Evolutionary conservation across 305 asterid genomes (phyloP).

Genomic region (Fraxinus paxiana): DNA sequence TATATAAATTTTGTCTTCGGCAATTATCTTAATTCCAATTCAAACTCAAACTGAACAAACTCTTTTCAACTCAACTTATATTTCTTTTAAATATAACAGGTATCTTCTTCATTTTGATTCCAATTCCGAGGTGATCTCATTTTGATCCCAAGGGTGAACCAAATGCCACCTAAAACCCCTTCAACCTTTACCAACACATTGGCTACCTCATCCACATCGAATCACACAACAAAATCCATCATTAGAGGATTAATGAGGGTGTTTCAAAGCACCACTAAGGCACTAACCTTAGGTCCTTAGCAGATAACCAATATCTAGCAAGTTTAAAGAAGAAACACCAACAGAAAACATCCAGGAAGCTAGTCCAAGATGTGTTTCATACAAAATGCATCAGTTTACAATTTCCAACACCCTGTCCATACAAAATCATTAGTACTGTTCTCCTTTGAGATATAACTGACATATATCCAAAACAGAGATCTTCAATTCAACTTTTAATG

Average conservation of each 20-base stretch:
- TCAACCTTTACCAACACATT: background rate
- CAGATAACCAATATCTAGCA: background rate
- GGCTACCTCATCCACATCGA: background rate
- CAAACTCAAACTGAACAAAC: background rate
- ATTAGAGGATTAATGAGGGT: background rate
- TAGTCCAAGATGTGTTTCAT: background rate
- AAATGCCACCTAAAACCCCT: background rate
- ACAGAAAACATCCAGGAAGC: background rate
- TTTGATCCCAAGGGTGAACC: background rate
- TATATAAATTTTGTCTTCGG: background rate
- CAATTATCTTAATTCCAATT: background rate
- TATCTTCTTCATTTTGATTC: background rate
- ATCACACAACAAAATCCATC: background rate
- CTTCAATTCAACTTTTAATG: background rate
- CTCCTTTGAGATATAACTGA: background rate
- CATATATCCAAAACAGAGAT: background rate
- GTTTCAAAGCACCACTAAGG: background rate
- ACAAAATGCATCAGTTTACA: background rate
- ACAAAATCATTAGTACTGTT: background rate
- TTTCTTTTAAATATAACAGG: background rate
- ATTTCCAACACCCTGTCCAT: background rate
- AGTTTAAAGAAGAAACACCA: background rate
- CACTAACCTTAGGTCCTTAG: background rate
- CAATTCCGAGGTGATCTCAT: background rate
- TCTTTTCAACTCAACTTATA: background rate